Evolutionary conservation across 2,329 filamentous ascomycete genomes (phyloP), one percentile per base, ranked within the genome.

Genomic region (Emmonsiellopsis sp.): DNA sequence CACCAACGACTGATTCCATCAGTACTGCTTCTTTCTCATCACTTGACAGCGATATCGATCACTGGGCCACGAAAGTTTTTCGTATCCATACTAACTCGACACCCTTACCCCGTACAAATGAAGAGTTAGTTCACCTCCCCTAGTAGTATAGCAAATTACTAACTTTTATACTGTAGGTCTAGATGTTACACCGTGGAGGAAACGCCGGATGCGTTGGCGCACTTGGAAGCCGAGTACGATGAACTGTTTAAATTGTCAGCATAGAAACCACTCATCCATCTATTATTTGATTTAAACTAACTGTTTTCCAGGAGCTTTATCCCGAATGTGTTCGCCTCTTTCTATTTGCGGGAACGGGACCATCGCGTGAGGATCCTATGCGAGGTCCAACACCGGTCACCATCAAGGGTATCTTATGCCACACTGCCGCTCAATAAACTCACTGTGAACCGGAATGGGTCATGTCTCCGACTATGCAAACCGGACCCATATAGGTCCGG

Each of bases 301-400:
- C n/a, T 10, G 2, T 8, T 5, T 40, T 33, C 17, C 50, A 77
- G 74, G 50, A 70, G 73, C 0, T 78, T 82, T 55, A 74, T 62
- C 5, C 62, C 65, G 5, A 68, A 74, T 37, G 68, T 79, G 17
- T 71, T 66, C 40, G 69, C 78, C 14, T 68, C 70, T 42, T 72
- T 79, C n/a, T 82, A 78, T 58, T 72, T 77, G 60, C 72, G 79
- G 10, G 67, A 74, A 8, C 60, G 63, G 0, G 79, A 83, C 58
- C 66, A 73, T 52, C 76, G 78, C 47, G 74, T 75, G 21, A 73
- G 80, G 31, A 77, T 84, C 9, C 64, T 82, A 5, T 77, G 79
- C 62, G 72, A 77, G 52, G 69, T 73, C 1, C 69, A 27, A 27
- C 21, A 71, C 36, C 72, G 74, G 51, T 58, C 65, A 2, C 59